Percentiles rank a stretch among this genome's conserved stretches.
Conservation (phyloP, 768 basidiomycete species). For the Tylopilus subfusipes region DNA sequence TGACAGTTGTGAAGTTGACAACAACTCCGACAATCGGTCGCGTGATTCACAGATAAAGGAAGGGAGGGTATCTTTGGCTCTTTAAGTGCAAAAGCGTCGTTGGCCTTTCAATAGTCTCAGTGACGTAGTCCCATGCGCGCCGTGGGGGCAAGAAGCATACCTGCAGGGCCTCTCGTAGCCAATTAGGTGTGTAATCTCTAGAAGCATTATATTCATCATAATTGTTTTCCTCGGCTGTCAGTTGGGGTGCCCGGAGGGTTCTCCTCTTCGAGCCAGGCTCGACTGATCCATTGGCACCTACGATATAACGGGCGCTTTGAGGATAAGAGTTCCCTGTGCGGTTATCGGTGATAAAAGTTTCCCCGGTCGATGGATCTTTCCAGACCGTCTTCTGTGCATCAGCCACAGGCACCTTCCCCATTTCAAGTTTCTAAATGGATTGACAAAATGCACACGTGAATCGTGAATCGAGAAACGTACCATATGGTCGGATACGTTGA, state of each 20-base stretch:
- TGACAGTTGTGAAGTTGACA: constrained; percentile 11
- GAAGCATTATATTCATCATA: constrained; percentile 5
- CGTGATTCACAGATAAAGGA: constrained; percentile 10
- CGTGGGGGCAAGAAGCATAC: constrained; percentile 35
- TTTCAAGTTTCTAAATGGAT: constrained; percentile 11
- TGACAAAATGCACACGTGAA: constrained; percentile 3
- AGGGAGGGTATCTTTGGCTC: constrained; percentile 47
- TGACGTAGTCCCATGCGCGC: constrained; percentile 1
- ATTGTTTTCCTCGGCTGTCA: constrained; percentile 1
- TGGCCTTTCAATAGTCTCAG: constrained; percentile 40
- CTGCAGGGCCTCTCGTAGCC: constrained; percentile 61
- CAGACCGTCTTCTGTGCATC: constrained; percentile 38
- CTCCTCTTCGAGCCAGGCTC: constrained; percentile 11
- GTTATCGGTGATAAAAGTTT: constrained; percentile 58
- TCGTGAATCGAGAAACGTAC: constrained; percentile 17
- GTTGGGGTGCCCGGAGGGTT: constrained; percentile 9
- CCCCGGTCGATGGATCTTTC: constrained; percentile 61
- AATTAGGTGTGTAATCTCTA: constrained; percentile 44
- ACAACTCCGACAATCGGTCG: constrained; percentile 10
- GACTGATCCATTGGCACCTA: constrained; percentile 6
- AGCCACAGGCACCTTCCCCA: constrained; percentile 26
- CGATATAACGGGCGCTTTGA: constrained; percentile 18
- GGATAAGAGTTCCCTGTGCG: constrained; percentile 66
- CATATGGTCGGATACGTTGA: constrained; percentile 11
- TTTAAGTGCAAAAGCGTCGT: constrained; percentile 48